Evolutionary conservation across 305 asterid genomes (phyloP).

Genomic region (Fraxinus floribunda): DNA sequence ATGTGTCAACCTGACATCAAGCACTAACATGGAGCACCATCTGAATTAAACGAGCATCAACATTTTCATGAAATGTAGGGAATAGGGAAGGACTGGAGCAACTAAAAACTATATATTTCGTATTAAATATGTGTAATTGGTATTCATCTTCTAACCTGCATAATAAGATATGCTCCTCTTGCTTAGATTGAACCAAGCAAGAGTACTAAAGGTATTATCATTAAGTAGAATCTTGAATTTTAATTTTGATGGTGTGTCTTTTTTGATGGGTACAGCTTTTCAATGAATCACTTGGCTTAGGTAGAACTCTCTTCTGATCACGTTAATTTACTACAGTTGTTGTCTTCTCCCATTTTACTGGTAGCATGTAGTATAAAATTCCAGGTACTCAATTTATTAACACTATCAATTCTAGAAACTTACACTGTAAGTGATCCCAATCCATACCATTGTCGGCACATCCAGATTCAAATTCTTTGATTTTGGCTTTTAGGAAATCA

Average conservation of each 20-base stretch:
- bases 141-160: not conserved
- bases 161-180: not conserved
- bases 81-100: not conserved
- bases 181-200: not conserved
- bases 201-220: not conserved
- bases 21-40: not conserved
- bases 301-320: slow-evolving; percentile 33
- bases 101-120: not conserved
- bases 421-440: slow-evolving; percentile 5
- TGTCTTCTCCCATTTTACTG: slow-evolving; percentile 41
- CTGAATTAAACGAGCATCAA: slow-evolving; percentile 15
- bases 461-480: slow-evolving; percentile 52
- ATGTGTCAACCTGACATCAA: slow-evolving; percentile 81
- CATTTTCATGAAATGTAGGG: not conserved
- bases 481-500: slow-evolving; percentile 55
- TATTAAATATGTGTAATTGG: not conserved
- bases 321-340: slow-evolving; percentile 29
- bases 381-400: slow-evolving; percentile 9
- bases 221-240: slow-evolving; percentile 54
- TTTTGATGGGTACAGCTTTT: slow-evolving; percentile 71
- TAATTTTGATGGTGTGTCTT: slow-evolving; percentile 77
- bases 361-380: slow-evolving; percentile 28
- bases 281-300: slow-evolving; percentile 37
- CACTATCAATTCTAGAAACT: not conserved
- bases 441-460: slow-evolving; percentile 45